phyloP scores from a whole-genome alignment of 495 filamentous ascomycete genomes.

The Neurospora terricola region DNA sequence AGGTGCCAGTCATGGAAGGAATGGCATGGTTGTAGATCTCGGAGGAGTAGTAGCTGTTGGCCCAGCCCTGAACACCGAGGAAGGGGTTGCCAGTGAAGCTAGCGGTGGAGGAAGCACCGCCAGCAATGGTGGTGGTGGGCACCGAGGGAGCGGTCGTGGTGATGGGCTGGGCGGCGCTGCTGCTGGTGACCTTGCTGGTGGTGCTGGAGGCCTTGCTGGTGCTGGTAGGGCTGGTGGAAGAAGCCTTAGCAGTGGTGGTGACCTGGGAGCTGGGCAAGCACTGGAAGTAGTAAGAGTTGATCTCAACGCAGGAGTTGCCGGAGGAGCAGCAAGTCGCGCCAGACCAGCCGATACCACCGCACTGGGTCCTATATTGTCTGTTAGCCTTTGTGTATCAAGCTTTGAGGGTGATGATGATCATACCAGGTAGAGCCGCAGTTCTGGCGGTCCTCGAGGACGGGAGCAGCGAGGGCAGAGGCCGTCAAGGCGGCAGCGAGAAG shows the following conservation, averaged over 20 bases:
- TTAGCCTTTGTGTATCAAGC: background rate
- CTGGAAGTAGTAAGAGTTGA: slow-evolving; percentile 41
- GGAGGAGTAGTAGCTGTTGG: slow-evolving; percentile 49
- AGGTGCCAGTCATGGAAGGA: slow-evolving; percentile 29
- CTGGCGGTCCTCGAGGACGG: slow-evolving; percentile 33
- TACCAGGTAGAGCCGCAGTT: slow-evolving; percentile 27
- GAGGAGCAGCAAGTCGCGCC: slow-evolving; percentile 39
- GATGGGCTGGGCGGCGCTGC: background rate
- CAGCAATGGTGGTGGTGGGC: slow-evolving; percentile 6
- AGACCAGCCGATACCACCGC: slow-evolving; percentile 37
- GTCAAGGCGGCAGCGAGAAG: slow-evolving; percentile 23
- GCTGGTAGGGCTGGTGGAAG: slow-evolving; percentile 9
- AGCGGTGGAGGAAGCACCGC: slow-evolving; percentile 14
- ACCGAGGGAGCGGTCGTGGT: slow-evolving; percentile 1
- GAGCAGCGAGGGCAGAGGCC: slow-evolving; percentile 28
- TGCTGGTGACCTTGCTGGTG: background rate
- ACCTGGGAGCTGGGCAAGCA: slow-evolving; percentile 27
- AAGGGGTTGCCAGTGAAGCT: slow-evolving; percentile 44
- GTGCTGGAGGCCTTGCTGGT: background rate
- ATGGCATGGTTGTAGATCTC: slow-evolving; percentile 43
- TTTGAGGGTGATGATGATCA: background rate
- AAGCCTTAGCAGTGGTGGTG: slow-evolving; percentile 9
- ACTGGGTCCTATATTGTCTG: slow-evolving; percentile 29
- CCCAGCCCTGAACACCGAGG: slow-evolving; percentile 41
- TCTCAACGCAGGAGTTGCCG: slow-evolving; percentile 31